phyloP scores from a whole-genome alignment of 2,329 filamentous ascomycete genomes.

The Claviceps digitariae region DNA sequence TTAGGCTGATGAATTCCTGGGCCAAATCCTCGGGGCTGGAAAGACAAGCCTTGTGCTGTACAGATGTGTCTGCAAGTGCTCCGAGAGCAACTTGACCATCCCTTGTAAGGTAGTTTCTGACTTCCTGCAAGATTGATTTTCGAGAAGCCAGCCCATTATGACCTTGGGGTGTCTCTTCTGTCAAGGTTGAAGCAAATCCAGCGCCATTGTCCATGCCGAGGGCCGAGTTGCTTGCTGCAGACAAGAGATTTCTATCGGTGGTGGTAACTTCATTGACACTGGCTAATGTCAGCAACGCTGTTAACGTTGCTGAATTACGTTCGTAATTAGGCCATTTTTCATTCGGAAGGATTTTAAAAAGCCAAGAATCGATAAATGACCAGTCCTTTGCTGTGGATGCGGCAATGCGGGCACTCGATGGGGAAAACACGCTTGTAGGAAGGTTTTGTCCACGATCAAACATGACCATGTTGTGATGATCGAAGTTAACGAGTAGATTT shows the following conservation, averaged over 20 bases:
- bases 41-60: slow-evolving; percentile 34
- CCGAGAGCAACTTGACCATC: slow-evolving; percentile 44
- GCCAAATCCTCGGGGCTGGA: slow-evolving; percentile 37
- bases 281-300: slow-evolving; percentile 59
- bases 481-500: neutral
- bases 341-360: slow-evolving; percentile 50
- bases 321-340: slow-evolving; percentile 61
- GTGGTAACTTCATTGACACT: slow-evolving; percentile 65
- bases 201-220: slow-evolving; percentile 18
- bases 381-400: slow-evolving; percentile 81
- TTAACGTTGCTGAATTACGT: slow-evolving; percentile 72
- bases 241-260: slow-evolving; percentile 48
- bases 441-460: neutral
- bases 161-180: neutral
- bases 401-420: slow-evolving; percentile 56
- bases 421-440: slow-evolving; percentile 49
- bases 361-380: slow-evolving; percentile 77
- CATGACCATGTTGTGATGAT: neutral
- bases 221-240: slow-evolving; percentile 44
- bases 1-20: slow-evolving; percentile 39
- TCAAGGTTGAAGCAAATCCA: neutral
- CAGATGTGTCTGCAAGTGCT: slow-evolving; percentile 39
- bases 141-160: slow-evolving; percentile 28
- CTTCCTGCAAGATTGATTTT: slow-evolving; percentile 16
- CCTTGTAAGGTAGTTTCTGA: slow-evolving; percentile 25